A percentile compares a stretch with the other conserved stretches of the same genome.
Conservation (phyloP, 2,329 filamentous ascomycete species). For the Fusarium haematococcum region DNA sequence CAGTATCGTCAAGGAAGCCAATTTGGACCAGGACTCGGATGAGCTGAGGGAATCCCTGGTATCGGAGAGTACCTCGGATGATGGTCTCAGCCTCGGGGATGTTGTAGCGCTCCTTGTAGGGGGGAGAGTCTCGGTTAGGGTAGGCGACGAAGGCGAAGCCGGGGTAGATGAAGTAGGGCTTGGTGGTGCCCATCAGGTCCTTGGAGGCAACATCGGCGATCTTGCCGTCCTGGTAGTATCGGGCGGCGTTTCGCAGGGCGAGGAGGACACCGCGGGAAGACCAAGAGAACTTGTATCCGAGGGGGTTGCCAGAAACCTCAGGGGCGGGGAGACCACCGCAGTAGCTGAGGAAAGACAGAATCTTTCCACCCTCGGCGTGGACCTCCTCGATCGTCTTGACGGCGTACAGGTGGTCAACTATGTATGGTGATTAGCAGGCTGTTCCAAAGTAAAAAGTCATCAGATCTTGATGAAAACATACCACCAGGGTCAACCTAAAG, state of each 20-base stretch:
- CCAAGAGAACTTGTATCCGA: conserved; percentile 79
- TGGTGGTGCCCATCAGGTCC: conserved; percentile 87
- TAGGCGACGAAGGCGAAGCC: conserved; percentile 91
- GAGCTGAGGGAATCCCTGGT: conserved; percentile 91
- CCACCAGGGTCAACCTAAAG: conserved; percentile 40
- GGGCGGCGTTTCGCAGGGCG: conserved; percentile 87
- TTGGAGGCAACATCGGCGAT: conserved; percentile 69
- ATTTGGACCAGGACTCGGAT: conserved; percentile 89
- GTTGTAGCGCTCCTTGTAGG: conserved; percentile 88
- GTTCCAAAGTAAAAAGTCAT: neutral
- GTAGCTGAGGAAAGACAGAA: conserved; percentile 83
- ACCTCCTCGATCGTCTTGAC: conserved; percentile 90
- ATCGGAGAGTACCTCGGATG: conserved; percentile 84
- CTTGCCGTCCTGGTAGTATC: conserved; percentile 84
- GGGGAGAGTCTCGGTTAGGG: conserved; percentile 90
- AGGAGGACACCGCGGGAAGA: conserved; percentile 84
- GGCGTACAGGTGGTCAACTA: conserved; percentile 68
- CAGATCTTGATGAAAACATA: neutral
- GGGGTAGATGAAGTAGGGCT: conserved; percentile 91
- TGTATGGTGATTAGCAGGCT: neutral
- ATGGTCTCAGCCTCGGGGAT: conserved; percentile 95
- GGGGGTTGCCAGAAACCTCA: conserved; percentile 85
- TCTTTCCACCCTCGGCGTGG: conserved; percentile 88
- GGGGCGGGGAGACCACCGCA: conserved; percentile 80
- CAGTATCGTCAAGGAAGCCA: conserved; percentile 81